Evolutionary conservation across 495 filamentous ascomycete genomes (phyloP), one percentile per base, ranked within the genome.

Genomic region (Penicillium bovifimosum): DNA sequence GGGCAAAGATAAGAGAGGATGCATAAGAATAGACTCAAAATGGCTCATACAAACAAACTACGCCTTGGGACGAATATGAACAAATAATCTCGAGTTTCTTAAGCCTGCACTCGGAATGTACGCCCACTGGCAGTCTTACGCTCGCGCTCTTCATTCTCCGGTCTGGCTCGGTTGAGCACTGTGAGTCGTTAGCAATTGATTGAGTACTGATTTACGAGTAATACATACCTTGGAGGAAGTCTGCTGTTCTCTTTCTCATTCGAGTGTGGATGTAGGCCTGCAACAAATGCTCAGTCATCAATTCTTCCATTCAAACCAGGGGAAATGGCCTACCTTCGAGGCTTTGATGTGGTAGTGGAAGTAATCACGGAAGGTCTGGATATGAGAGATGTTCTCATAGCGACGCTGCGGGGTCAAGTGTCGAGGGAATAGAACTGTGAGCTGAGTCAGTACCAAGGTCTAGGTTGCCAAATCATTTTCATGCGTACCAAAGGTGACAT

Each of bases 281-380:
- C 29, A 32, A 31, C 29, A 17, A 20, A 9, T 7, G 17, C 16
- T 65, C 33, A 65, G 54, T 43, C 13, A 43, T 38, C 40, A n/a
- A 6, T 33, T 9, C 11, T 7, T 17, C 14, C 1, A 41, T 11
- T 16, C 1, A 10, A 40, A 46, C 8, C 26, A 16, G 14, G 29
- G 31, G 40, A 4, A 47, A 20, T 11, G 48, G 32, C 18, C 17
- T 74, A 87, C 85, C 77, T 96, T 97, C 41, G 92, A 95, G 26
- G 93, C 93, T 73, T 99, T 99, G 76, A 99, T 99, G 72, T 99
- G 93, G 69, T 99, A 99, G 69, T 99, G 93, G 79, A 99, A 99
- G 69, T 99, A 97, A 62, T 97, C 95, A 52, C 93, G 88, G 87
- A 99, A 99, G 14, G 92, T 99, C 73, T 99, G 95, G 59, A 99